phyloP scores from a whole-genome alignment of 1,284 basidiomycete species.

The Cutaneotrichosporon dermatis region DNA sequence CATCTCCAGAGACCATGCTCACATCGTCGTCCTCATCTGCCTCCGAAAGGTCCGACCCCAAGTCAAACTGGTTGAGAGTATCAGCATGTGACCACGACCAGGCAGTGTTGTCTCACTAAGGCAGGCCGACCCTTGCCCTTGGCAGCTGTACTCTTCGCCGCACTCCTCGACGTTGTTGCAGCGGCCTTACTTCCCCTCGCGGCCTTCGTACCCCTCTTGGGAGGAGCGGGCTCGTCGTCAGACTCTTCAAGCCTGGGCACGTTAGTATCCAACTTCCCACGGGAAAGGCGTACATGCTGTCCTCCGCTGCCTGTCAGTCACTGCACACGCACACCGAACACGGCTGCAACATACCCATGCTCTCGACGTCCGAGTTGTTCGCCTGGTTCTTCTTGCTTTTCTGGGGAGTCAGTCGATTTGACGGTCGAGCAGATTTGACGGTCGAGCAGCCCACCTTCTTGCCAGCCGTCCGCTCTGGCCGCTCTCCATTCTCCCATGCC shows the following conservation, averaged over 20 bases:
- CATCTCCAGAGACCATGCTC: background rate
- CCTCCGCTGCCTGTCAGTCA: conserved; percentile 4
- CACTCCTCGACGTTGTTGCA: background rate
- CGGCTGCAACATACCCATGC: conserved; percentile 60
- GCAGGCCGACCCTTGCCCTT: conserved; percentile 5
- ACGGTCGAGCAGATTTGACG: background rate
- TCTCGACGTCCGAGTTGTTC: conserved; percentile 64
- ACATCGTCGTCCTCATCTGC: background rate
- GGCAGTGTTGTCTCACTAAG: too few species aligned
- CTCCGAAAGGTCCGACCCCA: conserved; percentile 6
- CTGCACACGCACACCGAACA: background rate
- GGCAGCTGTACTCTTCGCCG: background rate
- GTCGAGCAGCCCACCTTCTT: background rate
- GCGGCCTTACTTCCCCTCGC: background rate
- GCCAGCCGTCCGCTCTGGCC: background rate
- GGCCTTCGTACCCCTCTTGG: background rate
- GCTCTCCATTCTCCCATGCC: too few species aligned
- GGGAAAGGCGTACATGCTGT: conserved; percentile 12
- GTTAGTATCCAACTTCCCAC: background rate
- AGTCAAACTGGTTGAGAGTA: conserved; percentile 8
- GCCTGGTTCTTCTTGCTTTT: conserved; percentile 41
- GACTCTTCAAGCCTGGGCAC: conserved; percentile 6
- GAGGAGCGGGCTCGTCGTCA: background rate
- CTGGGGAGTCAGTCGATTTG: background rate
- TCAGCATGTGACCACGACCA: background rate